Evolutionary conservation across 2,329 filamentous ascomycete genomes (phyloP), one percentile per base, ranked within the genome.

Genomic region (Pseudogymnoascus sp.): DNA sequence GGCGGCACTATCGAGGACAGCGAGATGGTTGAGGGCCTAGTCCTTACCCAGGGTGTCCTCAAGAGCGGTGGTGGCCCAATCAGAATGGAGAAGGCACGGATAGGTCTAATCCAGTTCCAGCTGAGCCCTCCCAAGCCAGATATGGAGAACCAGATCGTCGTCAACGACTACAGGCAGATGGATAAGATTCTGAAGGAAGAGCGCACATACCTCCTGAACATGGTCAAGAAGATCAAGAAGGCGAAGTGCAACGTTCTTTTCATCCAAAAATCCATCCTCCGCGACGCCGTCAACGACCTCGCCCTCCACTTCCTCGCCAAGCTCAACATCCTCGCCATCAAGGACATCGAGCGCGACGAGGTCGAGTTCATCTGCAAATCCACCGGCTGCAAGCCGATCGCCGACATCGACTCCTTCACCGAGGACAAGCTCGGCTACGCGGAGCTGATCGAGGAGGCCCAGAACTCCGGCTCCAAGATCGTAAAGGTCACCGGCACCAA

Each of bases 191-290:
- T 99, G 70, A 99, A 99, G 80, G 94, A 99, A 79, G 94, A 99
- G 81, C 91, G 94, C 69, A 90, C 94, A 70, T 99, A 99, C 78
- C 85, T 99, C 67, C 84, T 99, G 64, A 97, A 97, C 82, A 90
- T 99, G 86, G 92, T 95, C 74, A 97, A 99, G 85, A 99, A 97
- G 84, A 99, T 99, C 78, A 97, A 97, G 81, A 99, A 97, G 84
- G 92, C 94, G 69, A 99, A 97, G 82, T 99, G 94, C 80, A 99
- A 99, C 72, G 94, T 99, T 47, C 86, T 97, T 50, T 82, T 99
- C 69, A 97, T 99, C 70, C 94, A 99, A 75, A 99, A 99, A 80
- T 97, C 93, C 12, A 99, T 99, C 70, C 86, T 99, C 64, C 88
- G 94, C 70, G 94, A 99, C 73, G 94, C 94, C 37, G 92, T 99